Base-by-base conservation (phyloP, 345 rosid genomes). In the Eutrema yunnanense region DNA sequence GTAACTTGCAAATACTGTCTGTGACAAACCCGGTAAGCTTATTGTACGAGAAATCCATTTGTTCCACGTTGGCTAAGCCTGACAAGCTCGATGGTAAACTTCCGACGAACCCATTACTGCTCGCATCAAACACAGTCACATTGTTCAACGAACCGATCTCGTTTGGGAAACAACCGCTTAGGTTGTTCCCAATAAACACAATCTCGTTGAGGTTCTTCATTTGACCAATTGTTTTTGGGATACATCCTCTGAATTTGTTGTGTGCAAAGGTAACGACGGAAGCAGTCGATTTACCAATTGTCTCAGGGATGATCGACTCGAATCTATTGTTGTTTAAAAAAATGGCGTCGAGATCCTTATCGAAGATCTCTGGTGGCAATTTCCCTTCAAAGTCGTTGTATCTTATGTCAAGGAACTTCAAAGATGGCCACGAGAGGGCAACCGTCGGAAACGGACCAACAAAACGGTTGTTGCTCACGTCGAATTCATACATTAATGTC, bases 291-390 rank as follows among this genome's bases (percentile, higher is more conserved):
- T 84, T 73, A 1, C 98, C 97, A 0, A 94, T 69, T 6, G 91
- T 75, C 8, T 85, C 85, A 0, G 98, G 96, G 49, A 91, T 87
- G 30, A 52, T 22, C n/a, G 87, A 85, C 27, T 81, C 74, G 71
- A 94, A 91, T 51, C 98, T 77, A 64, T 94, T 94, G 73, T 91
- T 71, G 81, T 94, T 91, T 81, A 94, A 61, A 74, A 94, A 86
- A 67, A 91, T 42, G 1, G 95, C 95, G 44, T 94, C 98, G 0
- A 91, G 75, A 6, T 78, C 81, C 76, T 54, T 84, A 16, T 79
- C 57, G 46, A 94, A 94, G 32, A 89, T 65, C 50, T 68, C 73
- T 0, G 83, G 67, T 0, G 97, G 97, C 52, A 94, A 14, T 41
- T 72, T 41, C 0, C 97, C 98, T 63, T 91, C 98, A 38, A 93